These are phyloP conservation scores for Aphanoascus verrucosus DNA, from an alignment of 2,329 filamentous ascomycete genomes.

Conservation along the genomic window DNA sequence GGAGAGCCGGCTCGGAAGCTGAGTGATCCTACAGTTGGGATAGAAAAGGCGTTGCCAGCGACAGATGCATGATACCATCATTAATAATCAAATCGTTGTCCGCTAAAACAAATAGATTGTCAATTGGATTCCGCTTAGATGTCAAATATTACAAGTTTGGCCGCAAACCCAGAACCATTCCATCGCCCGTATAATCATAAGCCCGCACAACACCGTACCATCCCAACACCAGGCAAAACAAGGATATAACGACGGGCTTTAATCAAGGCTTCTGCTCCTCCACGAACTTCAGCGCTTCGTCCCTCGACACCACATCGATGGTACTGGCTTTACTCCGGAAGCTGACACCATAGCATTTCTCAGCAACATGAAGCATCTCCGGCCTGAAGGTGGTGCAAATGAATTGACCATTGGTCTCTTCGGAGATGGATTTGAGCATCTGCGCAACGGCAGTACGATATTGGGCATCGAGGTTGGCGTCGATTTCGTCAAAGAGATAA, in stretches of 20 bases:
- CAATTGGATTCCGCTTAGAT: neutral
- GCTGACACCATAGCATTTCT: conserved; percentile 95
- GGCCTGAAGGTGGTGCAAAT: conserved; percentile 98
- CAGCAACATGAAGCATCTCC: conserved; percentile 88
- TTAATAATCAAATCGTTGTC: neutral
- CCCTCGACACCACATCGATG: conserved; percentile 78
- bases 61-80: neutral
- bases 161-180: neutral
- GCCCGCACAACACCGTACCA: neutral
- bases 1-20: conserved; percentile 22
- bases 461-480: conserved; percentile 94
- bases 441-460: conserved; percentile 92
- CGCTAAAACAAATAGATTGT: neutral
- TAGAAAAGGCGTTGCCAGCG: neutral
- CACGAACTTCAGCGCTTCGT: conserved; percentile 86
- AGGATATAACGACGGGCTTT: neutral
- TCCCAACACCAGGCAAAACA: conserved; percentile 9
- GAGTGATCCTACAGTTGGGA: conserved; percentile 8
- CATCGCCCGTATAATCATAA: neutral
- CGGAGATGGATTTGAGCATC: conserved; percentile 68
- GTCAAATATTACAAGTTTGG: neutral
- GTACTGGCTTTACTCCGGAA: conserved; percentile 86
- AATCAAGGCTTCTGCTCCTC: conserved; percentile 59
- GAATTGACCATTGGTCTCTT: conserved; percentile 58
- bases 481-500: conserved; percentile 98